Percentiles rank a stretch among this genome's conserved stretches.
Conservation (phyloP, 352 stramenopile species). For the Plasmopara halstedii region DNA sequence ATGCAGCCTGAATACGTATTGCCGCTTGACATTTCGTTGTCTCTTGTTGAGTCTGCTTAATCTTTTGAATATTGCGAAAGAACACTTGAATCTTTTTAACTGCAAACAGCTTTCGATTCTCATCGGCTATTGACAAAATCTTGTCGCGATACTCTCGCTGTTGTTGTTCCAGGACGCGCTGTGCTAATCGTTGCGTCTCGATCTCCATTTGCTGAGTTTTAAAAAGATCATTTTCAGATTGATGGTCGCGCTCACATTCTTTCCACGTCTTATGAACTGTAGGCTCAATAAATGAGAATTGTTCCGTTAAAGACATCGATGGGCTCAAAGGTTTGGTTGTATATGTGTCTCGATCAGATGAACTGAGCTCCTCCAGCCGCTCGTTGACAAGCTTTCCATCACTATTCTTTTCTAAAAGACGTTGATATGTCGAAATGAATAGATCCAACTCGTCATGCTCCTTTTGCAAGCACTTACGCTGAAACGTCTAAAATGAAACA, state of each 20-base stretch:
- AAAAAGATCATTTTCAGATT: slow-evolving; percentile 47
- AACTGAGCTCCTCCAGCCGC: slow-evolving; percentile 2
- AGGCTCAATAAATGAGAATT: too few species aligned
- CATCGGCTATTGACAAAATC: slow-evolving; percentile 2
- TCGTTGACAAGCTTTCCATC: neutral
- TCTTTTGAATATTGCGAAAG: slow-evolving; percentile 6
- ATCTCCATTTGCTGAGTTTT: slow-evolving; percentile 55
- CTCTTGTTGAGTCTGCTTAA: neutral
- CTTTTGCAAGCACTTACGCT: slow-evolving; percentile 36
- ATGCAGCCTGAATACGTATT: slow-evolving; percentile 22
- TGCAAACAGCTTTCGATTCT: slow-evolving; percentile 16
- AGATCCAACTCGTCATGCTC: slow-evolving; percentile 46
- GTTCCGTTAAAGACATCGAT: slow-evolving; percentile 27
- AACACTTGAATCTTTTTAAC: slow-evolving; percentile 24
- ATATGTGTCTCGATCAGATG: neutral
- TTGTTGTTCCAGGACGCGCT: slow-evolving; percentile 28
- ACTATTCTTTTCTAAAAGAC: slow-evolving; percentile 30
- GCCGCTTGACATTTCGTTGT: slow-evolving; percentile 9
- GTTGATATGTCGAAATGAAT: slow-evolving; percentile 45
- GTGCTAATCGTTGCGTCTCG: slow-evolving; percentile 46
- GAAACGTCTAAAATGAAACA: slow-evolving; percentile 23
- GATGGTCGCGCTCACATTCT: slow-evolving; percentile 50
- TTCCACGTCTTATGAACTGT: slow-evolving; percentile 66
- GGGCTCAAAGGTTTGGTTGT: neutral
- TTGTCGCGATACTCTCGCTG: slow-evolving; percentile 15